Conservation (phyloP, 2,329 filamentous ascomycete genomes). For the Calonectria hawksworthii region DNA sequence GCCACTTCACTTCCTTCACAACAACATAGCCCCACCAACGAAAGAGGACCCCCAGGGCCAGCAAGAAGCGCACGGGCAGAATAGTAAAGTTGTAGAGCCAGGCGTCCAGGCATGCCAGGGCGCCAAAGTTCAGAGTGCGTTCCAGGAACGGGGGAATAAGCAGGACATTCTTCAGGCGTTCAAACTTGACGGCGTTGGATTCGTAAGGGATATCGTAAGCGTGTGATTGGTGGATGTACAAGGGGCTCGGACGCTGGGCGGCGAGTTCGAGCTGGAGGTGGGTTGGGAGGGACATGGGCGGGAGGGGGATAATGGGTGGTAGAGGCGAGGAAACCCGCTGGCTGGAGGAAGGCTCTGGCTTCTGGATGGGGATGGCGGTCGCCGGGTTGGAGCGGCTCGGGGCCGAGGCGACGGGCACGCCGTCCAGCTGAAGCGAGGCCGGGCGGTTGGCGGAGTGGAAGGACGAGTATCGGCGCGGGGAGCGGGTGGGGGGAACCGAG, state of each 20-base stretch:
- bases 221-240: constrained; percentile 75
- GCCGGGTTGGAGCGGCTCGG: constrained; percentile 35
- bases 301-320: constrained; percentile 70
- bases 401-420: constrained; percentile 39
- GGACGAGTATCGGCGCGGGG: constrained; percentile 65
- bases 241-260: constrained; percentile 71
- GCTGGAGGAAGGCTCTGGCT: constrained; percentile 37
- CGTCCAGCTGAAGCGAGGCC: constrained; percentile 59
- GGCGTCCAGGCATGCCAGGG: constrained; percentile 91
- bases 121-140: constrained; percentile 87
- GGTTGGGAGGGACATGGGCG: constrained; percentile 76
- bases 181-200: constrained; percentile 91
- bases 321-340: constrained; percentile 62
- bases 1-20: constrained; percentile 78
- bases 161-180: constrained; percentile 90
- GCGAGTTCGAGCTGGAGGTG: constrained; percentile 76
- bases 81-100: constrained; percentile 99
- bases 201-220: constrained; percentile 81
- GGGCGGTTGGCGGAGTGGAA: constrained; percentile 62
- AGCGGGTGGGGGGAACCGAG: constrained; percentile 45
- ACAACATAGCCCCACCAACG: constrained; percentile 84
- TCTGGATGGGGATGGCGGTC: constrained; percentile 44
- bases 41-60: constrained; percentile 81
- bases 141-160: constrained; percentile 87
- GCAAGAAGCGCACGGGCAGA: constrained; percentile 87